A percentile compares a stretch with the other conserved stretches of the same genome.
Conservation (phyloP, 768 basidiomycete genomes). For the Phaffia tasmanica region DNA sequence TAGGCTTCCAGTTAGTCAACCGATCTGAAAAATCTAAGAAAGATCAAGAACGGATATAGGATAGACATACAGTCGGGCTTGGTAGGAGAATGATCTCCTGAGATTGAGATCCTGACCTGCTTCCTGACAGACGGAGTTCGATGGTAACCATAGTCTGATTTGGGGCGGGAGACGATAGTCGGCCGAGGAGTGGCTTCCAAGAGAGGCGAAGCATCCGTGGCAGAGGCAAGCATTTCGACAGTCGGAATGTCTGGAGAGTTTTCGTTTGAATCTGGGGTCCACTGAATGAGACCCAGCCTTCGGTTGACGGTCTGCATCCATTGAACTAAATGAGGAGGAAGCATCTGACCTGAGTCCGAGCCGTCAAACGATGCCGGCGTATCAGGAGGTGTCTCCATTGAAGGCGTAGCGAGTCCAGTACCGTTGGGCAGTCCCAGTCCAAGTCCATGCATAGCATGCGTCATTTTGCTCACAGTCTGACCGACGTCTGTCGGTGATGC, state of each 20-base stretch:
- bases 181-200: not conserved
- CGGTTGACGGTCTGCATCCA: too few species aligned
- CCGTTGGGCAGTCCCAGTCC: not conserved
- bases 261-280: too few species aligned
- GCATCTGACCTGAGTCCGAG: too few species aligned
- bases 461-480: not conserved
- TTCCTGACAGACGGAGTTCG: not conserved
- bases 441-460: not conserved
- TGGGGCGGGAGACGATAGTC: not conserved
- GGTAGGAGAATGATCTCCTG: conserved; percentile 1
- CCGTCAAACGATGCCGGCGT: too few species aligned
- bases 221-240: not conserved
- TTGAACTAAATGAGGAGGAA: too few species aligned
- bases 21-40: not conserved
- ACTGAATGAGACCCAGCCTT: too few species aligned
- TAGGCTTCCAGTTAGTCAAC: not conserved
- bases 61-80: not conserved
- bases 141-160: not conserved
- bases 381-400: too few species aligned
- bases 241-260: too few species aligned
- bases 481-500: not conserved
- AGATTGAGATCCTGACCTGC: not conserved
- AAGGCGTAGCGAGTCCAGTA: too few species aligned
- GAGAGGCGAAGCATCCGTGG: not conserved
- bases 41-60: not conserved